Evolutionary conservation across 768 basidiomycete genomes (phyloP).

Genomic region (Boletales sp.): DNA sequence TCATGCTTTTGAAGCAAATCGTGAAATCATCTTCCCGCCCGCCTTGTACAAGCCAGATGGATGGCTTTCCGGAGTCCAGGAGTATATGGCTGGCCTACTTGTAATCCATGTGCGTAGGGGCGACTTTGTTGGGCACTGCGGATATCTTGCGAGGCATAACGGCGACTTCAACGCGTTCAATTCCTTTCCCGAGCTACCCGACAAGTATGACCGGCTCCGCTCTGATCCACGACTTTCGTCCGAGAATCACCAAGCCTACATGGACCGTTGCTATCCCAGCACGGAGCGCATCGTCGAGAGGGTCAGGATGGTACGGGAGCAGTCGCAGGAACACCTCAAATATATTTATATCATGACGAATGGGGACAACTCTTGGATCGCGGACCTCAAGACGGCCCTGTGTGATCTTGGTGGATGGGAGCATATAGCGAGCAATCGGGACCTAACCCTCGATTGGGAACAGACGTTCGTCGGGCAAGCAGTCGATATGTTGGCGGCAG

Average conservation of each 20-base stretch:
- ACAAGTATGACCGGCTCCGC: constrained; percentile 31
- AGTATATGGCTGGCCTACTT: constrained; percentile 34
- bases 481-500: constrained; percentile 48
- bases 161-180: constrained; percentile 44
- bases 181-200: constrained; percentile 37
- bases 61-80: neutral
- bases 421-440: constrained; percentile 36
- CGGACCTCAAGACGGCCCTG: constrained; percentile 35
- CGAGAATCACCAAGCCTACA: constrained; percentile 26
- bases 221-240: constrained; percentile 22
- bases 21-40: constrained; percentile 15
- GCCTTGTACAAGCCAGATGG: constrained; percentile 7
- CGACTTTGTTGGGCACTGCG: constrained; percentile 45
- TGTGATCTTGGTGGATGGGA: constrained; percentile 33
- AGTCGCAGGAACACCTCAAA: constrained; percentile 24
- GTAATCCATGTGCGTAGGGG: constrained; percentile 50
- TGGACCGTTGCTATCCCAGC: constrained; percentile 40
- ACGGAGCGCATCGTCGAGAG: constrained; percentile 38
- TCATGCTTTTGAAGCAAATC: constrained; percentile 23
- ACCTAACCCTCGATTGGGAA: constrained; percentile 39
- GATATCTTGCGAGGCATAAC: constrained; percentile 29
- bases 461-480: constrained; percentile 43
- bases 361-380: constrained; percentile 37
- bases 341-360: constrained; percentile 49
- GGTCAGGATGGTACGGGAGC: constrained; percentile 31